Percentiles rank a stretch among this genome's conserved stretches.
These are phyloP conservation scores for Solidago caesia DNA, from an alignment of 129 eudicot species.

Conservation along the genomic window DNA sequence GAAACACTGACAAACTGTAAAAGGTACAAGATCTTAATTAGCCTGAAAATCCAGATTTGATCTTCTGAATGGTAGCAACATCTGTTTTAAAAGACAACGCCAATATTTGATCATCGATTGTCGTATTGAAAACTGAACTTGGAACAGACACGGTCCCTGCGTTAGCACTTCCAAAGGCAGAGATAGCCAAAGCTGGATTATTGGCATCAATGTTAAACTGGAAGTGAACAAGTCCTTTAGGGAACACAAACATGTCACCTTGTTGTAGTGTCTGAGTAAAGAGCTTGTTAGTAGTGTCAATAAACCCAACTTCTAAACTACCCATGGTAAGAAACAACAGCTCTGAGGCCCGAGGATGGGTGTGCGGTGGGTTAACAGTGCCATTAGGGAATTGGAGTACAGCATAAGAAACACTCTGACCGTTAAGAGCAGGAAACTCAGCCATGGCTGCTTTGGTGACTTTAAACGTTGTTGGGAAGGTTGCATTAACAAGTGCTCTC, in stretches of 20 bases:
- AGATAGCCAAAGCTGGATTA: slow-evolving; percentile 23
- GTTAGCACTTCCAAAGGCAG: slow-evolving; percentile 30
- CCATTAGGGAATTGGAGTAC: slow-evolving; percentile 31
- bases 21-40: background rate
- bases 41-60: slow-evolving; percentile 27
- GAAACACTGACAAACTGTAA: background rate
- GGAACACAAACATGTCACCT: slow-evolving; percentile 32
- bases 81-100: slow-evolving; percentile 28
- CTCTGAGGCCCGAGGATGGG: slow-evolving; percentile 31
- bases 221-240: slow-evolving; percentile 33
- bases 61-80: slow-evolving; percentile 33
- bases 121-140: slow-evolving; percentile 22
- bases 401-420: slow-evolving; percentile 25
- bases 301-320: slow-evolving; percentile 26
- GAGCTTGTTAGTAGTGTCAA: slow-evolving; percentile 27
- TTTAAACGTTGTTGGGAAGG: slow-evolving; percentile 20
- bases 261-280: slow-evolving; percentile 25
- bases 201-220: slow-evolving; percentile 15
- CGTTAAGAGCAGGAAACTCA: slow-evolving; percentile 27
- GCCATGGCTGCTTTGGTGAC: slow-evolving; percentile 30
- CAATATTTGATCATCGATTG: slow-evolving; percentile 23
- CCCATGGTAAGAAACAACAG: slow-evolving; percentile 28
- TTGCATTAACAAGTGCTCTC: slow-evolving; percentile 17
- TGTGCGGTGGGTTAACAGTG: slow-evolving; percentile 28
- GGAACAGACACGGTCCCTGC: slow-evolving; percentile 33